Conservation (phyloP, 2,329 filamentous ascomycete genomes). For the Epichloe uncinata region DNA sequence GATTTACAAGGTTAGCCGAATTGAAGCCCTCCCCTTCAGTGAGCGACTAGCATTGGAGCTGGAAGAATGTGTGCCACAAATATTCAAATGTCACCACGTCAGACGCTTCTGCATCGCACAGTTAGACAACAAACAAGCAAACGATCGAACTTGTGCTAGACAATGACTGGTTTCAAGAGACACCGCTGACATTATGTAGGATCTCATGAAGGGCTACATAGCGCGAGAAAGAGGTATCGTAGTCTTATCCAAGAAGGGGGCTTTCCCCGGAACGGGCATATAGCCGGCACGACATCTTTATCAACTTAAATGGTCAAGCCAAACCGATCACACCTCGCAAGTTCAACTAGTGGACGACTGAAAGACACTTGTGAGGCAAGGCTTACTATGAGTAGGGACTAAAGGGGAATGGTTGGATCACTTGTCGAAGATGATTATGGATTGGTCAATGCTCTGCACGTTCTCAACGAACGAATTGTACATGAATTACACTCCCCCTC, state of each 20-base stretch:
- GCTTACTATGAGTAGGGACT: not conserved
- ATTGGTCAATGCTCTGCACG: not conserved
- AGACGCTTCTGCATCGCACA: not conserved
- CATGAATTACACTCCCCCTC: no score
- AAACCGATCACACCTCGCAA: not conserved
- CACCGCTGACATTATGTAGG: conserved; percentile 37
- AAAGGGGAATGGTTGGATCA: not conserved
- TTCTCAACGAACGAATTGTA: not conserved
- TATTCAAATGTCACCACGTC: not conserved
- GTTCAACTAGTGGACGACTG: not conserved
- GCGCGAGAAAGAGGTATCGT: conserved; percentile 80
- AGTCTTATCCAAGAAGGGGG: conserved; percentile 82
- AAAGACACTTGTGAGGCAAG: not conserved
- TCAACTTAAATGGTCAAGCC: not conserved
- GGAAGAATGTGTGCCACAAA: not conserved
- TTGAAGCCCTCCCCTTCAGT: conserved; percentile 5
- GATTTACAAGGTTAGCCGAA: conserved; percentile 74
- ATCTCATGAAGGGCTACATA: conserved; percentile 96
- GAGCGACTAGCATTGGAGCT: not conserved
- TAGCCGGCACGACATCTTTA: conserved; percentile 16
- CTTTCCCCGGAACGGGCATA: conserved; percentile 81
- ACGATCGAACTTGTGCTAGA: not conserved
- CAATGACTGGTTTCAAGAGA: not conserved
- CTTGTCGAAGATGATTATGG: not conserved
- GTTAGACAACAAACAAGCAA: not conserved